A percentile compares a stretch with the other conserved stretches of the same genome.
phyloP scores from a whole-genome alignment of 2,329 filamentous ascomycete species.

The Tetracladium maxilliforme region DNA sequence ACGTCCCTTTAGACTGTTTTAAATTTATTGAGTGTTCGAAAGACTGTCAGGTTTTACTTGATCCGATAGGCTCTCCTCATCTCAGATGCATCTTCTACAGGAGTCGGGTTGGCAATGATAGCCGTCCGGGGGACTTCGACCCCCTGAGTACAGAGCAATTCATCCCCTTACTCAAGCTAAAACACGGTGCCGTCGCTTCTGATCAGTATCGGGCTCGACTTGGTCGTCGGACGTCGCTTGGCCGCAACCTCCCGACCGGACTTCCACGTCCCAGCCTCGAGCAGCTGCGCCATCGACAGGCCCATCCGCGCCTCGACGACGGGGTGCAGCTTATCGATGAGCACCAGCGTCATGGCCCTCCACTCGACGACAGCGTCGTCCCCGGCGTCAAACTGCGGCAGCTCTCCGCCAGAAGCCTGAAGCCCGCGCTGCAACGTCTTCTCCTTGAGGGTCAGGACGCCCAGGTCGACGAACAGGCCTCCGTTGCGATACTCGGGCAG shows the following conservation, averaged over 20 bases:
- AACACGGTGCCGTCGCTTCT: too few species aligned
- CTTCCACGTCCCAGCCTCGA: conserved; percentile 40
- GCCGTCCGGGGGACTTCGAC: too few species aligned
- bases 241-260: conserved; percentile 19
- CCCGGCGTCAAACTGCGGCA: conserved; percentile 36
- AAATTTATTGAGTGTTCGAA: too few species aligned
- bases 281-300: conserved; percentile 30
- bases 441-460: conserved; percentile 33
- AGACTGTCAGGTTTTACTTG: too few species aligned
- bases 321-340: conserved; percentile 36
- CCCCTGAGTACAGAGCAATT: too few species aligned
- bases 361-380: conserved; percentile 51
- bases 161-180: too few species aligned
- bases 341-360: conserved; percentile 46
- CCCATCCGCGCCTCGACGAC: conserved; percentile 27
- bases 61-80: too few species aligned
- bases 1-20: too few species aligned
- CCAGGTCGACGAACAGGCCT: conserved; percentile 49
- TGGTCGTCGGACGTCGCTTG: too few species aligned
- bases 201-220: too few species aligned
- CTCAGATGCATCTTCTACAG: too few species aligned
- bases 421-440: conserved; percentile 26
- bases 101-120: too few species aligned
- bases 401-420: conserved; percentile 20
- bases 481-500: conserved; percentile 62